These are phyloP conservation scores for Corylus americana DNA, from an alignment of 306 rosid genomes.

Conservation along the genomic window DNA sequence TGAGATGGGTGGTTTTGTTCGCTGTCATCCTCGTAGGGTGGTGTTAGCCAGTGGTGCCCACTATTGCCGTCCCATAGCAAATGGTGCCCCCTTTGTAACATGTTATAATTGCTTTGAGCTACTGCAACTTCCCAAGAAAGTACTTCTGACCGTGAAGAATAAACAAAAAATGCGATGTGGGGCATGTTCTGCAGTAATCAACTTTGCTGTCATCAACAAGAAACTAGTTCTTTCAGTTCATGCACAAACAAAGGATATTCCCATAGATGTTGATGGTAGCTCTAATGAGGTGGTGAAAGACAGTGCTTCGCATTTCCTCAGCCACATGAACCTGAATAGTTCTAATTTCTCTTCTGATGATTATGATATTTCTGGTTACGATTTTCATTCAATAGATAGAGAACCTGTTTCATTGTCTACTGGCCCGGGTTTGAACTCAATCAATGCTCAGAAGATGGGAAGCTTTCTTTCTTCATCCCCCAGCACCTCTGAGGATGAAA, in stretches of 20 bases:
- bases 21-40: constrained; percentile 52
- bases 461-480: constrained; percentile 74
- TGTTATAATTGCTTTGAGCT: constrained; percentile 82
- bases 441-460: constrained; percentile 69
- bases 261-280: constrained; percentile 35
- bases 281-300: constrained; percentile 39
- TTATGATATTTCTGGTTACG: constrained; percentile 75
- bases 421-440: constrained; percentile 44
- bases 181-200: constrained; percentile 71
- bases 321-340: constrained; percentile 41
- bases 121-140: constrained; percentile 78
- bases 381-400: constrained; percentile 80
- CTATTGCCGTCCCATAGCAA: constrained; percentile 67
- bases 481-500: constrained; percentile 73
- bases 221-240: constrained; percentile 61
- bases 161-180: constrained; percentile 78
- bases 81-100: constrained; percentile 90
- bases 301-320: constrained; percentile 35
- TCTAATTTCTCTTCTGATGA: constrained; percentile 86
- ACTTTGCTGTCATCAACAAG: constrained; percentile 49
- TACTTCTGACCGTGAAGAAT: constrained; percentile 38
- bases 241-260: constrained; percentile 38
- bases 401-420: constrained; percentile 50
- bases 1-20: constrained; percentile 45
- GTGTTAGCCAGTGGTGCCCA: constrained; percentile 44